These are phyloP conservation scores for Melanogaster broomeanus DNA, from an alignment of 768 basidiomycete species.

Conservation along the genomic window DNA sequence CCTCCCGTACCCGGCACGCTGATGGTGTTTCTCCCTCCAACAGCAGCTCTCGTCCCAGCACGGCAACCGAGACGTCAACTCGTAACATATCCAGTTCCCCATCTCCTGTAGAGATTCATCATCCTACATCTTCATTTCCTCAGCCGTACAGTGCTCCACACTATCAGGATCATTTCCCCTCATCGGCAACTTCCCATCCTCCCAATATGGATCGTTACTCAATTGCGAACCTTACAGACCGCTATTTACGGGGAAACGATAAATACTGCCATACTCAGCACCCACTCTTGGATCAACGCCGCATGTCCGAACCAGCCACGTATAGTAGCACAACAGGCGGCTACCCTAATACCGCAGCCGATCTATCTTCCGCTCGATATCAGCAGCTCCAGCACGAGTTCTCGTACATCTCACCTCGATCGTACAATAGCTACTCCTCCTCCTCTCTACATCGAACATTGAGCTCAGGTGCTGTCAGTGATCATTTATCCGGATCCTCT, in stretches of 20 bases:
- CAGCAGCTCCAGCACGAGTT: slow-evolving; percentile 45
- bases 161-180: slow-evolving; percentile 46
- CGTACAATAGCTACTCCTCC: slow-evolving; percentile 38
- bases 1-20: slow-evolving; percentile 19
- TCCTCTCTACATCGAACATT: slow-evolving; percentile 47
- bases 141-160: slow-evolving; percentile 44
- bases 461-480: slow-evolving; percentile 47
- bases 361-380: slow-evolving; percentile 35
- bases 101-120: slow-evolving; percentile 45
- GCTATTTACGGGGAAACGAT: slow-evolving; percentile 41
- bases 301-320: slow-evolving; percentile 68
- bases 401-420: slow-evolving; percentile 34
- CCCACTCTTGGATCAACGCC: slow-evolving; percentile 55
- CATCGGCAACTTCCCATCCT: slow-evolving; percentile 41
- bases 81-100: slow-evolving; percentile 42
- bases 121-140: slow-evolving; percentile 39
- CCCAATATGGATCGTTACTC: slow-evolving; percentile 43
- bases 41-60: neutral
- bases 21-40: slow-evolving; percentile 6
- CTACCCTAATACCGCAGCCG: slow-evolving; percentile 32
- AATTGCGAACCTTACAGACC: slow-evolving; percentile 39
- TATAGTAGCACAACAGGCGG: slow-evolving; percentile 44
- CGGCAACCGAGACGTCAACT: neutral
- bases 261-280: slow-evolving; percentile 36
- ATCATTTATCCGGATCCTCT: slow-evolving; percentile 35